Evolutionary conservation across 2,329 filamentous ascomycete genomes (phyloP), one percentile per base, ranked within the genome.

Genomic region (Dactylonectria estremocensis): DNA sequence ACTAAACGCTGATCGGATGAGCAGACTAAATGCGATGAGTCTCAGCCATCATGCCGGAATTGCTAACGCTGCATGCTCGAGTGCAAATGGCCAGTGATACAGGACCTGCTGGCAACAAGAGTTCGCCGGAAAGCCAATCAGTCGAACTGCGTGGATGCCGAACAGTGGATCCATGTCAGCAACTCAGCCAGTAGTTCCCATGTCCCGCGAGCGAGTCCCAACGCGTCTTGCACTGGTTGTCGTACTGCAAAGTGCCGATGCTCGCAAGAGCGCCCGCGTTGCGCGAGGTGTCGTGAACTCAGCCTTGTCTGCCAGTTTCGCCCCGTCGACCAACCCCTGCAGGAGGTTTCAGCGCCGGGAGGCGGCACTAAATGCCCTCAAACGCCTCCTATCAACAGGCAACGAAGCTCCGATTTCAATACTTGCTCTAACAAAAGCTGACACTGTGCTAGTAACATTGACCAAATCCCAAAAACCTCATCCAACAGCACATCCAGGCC

Each of bases 21-120:
- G 11, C 16, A 62, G 59, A 45, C 40, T 4, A 62, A 62, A 62
- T 62, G 59, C 14, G 59, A 62, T 13, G 59, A 62, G 37, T 54
- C 59, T 13, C 59, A 62, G 20, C 59, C 59, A 40, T 24, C 40
- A 3, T 62, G 59, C 20, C 40, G 55, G 7, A 55, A 55, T 46
- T 62, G 59, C 40, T 35, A 54, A 49, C 59, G 59, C n/a, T 55
- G 50, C 20, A 20, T 62, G 28, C 5, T 62, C 5, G 59, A 53
- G 40, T 62, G 59, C 59, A 62, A 35, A 14, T 62, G 59, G 59
- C 59, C 59, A 10, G 59, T 55, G 5, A 18, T 62, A 24, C 40
- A 62, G 59, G 40, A 55, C 24, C 28, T 62, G 18, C 37, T 37
- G 22, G 20, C 50, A 5, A 48, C n/a, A 18, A 54, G 37, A 16